A percentile compares a stretch with the other conserved stretches of the same genome.
These are phyloP conservation scores for Pezicula carpinea DNA, from an alignment of 2,329 filamentous ascomycete species.

Conservation along the genomic window DNA sequence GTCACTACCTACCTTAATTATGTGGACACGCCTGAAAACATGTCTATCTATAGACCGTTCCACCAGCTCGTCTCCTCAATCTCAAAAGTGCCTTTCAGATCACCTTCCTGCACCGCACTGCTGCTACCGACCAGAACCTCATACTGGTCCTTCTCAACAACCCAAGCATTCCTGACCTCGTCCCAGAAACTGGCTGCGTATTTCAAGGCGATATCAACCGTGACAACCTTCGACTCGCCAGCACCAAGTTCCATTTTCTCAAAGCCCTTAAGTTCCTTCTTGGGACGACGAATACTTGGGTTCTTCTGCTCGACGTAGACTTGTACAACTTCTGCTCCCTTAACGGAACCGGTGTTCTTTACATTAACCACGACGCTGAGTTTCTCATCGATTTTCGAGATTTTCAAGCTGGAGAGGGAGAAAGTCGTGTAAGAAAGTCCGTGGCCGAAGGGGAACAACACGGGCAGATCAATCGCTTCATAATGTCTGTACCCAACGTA, in stretches of 20 bases:
- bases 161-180: slow-evolving; percentile 60
- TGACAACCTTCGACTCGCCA: slow-evolving; percentile 50
- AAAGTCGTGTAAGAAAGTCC: slow-evolving; percentile 77
- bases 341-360: slow-evolving; percentile 53
- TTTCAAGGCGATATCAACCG: slow-evolving; percentile 53
- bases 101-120: slow-evolving; percentile 39
- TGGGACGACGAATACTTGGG: slow-evolving; percentile 45
- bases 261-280: slow-evolving; percentile 61
- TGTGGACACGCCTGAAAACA: too few species aligned
- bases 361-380: slow-evolving; percentile 43
- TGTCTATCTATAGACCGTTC: slow-evolving; percentile 48
- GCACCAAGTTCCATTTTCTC: slow-evolving; percentile 55
- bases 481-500: slow-evolving; percentile 78
- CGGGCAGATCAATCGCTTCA: slow-evolving; percentile 57
- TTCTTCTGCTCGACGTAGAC: slow-evolving; percentile 48
- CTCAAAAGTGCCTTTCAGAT: slow-evolving; percentile 45
- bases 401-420: slow-evolving; percentile 42
- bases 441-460: slow-evolving; percentile 72
- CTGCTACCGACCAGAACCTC: slow-evolving; percentile 55
- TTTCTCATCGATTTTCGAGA: slow-evolving; percentile 37
- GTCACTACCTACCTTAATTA: too few species aligned
- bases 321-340: slow-evolving; percentile 50
- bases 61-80: slow-evolving; percentile 60
- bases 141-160: slow-evolving; percentile 59
- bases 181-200: slow-evolving; percentile 65